Percentiles rank a stretch among this genome's conserved stretches.
phyloP scores from a whole-genome alignment of 371 early-diverging fungal species.

The Mucor irregularis region DNA sequence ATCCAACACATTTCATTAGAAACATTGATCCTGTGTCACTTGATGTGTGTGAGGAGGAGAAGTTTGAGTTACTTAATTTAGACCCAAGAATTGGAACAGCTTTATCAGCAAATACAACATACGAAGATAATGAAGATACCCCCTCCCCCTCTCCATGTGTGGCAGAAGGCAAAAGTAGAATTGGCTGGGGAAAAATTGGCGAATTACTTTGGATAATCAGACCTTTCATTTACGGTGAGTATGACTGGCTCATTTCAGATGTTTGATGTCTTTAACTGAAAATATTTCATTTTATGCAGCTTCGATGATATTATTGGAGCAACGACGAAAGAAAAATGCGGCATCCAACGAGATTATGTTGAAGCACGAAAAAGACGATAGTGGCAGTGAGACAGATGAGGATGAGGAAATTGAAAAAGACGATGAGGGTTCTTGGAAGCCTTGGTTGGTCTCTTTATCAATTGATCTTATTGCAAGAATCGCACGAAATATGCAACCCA shows the following conservation, averaged over 20 bases:
- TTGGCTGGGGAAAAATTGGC: constrained; percentile 29
- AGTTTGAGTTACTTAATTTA: constrained; percentile 27
- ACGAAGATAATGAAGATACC: background rate
- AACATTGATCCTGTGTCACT: constrained; percentile 33
- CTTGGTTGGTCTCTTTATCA: constrained; percentile 40
- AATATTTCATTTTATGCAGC: background rate
- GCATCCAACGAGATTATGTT: background rate
- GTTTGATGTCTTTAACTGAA: background rate
- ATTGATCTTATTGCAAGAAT: constrained; percentile 32
- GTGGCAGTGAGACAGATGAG: background rate
- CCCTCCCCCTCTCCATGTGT: too few relatives aligned
- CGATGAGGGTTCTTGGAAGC: constrained; percentile 33
- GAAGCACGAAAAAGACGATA: background rate
- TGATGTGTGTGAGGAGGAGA: constrained; percentile 23
- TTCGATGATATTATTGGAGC: constrained; percentile 10
- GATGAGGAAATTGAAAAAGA: constrained; percentile 14
- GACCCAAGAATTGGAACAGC: constrained; percentile 44
- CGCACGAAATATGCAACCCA: constrained; percentile 27
- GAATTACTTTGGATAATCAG: constrained; percentile 42
- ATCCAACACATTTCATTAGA: constrained; percentile 44
- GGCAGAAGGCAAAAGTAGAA: background rate
- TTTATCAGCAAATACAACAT: constrained; percentile 7
- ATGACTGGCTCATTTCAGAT: background rate
- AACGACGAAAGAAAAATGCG: background rate
- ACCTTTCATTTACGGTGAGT: constrained; percentile 42